Evolutionary conservation across 164 flowering plant genomes (phyloP).

Genomic region (Nymphaea thermarum): DNA sequence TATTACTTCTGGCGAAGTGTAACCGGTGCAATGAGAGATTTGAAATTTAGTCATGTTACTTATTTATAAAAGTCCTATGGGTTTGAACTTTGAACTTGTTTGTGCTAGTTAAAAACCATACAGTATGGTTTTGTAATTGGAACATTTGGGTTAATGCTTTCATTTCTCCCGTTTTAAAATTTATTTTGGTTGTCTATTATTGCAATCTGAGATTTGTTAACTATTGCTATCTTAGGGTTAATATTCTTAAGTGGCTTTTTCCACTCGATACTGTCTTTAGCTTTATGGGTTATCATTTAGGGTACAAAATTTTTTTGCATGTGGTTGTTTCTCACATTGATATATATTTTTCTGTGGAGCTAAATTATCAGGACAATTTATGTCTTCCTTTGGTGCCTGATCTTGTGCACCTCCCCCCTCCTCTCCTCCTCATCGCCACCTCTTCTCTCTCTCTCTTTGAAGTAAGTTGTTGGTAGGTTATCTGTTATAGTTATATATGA

Average conservation of each 20-base stretch:
- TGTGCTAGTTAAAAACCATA: background rate
- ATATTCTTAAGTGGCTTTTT: background rate
- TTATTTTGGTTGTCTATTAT: background rate
- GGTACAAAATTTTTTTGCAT: no score
- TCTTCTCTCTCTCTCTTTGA: background rate
- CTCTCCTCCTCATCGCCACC: no score
- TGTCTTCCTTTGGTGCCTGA: background rate
- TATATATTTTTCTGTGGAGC: no score
- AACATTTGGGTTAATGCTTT: background rate
- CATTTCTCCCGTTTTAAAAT: background rate
- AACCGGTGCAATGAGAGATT: constrained; percentile 1
- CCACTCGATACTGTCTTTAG: background rate
- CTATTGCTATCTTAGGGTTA: background rate
- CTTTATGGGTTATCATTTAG: no score
- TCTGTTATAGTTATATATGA: background rate
- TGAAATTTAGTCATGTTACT: background rate
- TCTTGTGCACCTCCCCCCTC: background rate
- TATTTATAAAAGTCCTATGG: background rate
- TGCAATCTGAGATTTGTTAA: background rate
- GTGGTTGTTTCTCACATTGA: no score
- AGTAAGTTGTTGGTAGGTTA: background rate
- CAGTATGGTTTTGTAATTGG: background rate
- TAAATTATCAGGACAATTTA: background rate
- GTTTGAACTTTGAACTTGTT: background rate
- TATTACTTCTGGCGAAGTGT: constrained; percentile 18